These are phyloP conservation scores for Thecaphora frezii DNA, from an alignment of 1,284 basidiomycete genomes.

Conservation along the genomic window DNA sequence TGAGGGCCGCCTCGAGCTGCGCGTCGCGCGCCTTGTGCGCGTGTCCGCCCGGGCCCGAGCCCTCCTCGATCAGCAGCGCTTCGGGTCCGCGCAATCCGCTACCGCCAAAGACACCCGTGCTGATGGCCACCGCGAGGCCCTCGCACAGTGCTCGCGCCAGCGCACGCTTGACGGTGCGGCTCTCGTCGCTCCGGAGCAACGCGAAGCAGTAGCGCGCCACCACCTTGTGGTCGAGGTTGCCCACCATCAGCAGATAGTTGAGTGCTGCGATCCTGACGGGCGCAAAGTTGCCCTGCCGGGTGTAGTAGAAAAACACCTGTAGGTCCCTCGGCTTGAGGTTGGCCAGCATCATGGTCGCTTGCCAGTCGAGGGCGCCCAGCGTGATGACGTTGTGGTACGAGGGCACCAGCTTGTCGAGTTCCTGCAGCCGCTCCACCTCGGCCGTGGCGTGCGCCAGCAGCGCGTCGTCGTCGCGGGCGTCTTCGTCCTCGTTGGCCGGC, in stretches of 20 bases:
- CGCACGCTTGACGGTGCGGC: slow-evolving; percentile 77
- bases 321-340: slow-evolving; percentile 77
- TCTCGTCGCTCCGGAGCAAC: slow-evolving; percentile 85
- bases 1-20: slow-evolving; percentile 64
- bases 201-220: slow-evolving; percentile 85
- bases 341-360: slow-evolving; percentile 37
- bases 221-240: slow-evolving; percentile 65
- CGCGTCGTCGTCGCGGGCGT: slow-evolving; percentile 39
- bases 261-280: slow-evolving; percentile 89
- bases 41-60: slow-evolving; percentile 28
- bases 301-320: slow-evolving; percentile 80
- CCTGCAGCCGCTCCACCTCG: slow-evolving; percentile 81
- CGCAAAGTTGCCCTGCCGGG: slow-evolving; percentile 74
- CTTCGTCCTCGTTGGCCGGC: slow-evolving; percentile 36
- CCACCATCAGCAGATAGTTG: slow-evolving; percentile 86
- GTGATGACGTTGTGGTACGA: slow-evolving; percentile 93
- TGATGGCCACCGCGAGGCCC: slow-evolving; percentile 80
- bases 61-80: slow-evolving; percentile 39
- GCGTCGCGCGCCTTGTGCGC: slow-evolving; percentile 59
- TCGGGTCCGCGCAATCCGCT: slow-evolving; percentile 31
- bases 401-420: slow-evolving; percentile 91
- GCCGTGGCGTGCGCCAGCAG: slow-evolving; percentile 39
- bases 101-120: slow-evolving; percentile 79
- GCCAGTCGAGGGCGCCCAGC: slow-evolving; percentile 65
- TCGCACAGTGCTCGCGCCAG: slow-evolving; percentile 84